These are phyloP conservation scores for Xerocomus tenax DNA, from an alignment of 1,284 basidiomycete species.

Conservation along the genomic window DNA sequence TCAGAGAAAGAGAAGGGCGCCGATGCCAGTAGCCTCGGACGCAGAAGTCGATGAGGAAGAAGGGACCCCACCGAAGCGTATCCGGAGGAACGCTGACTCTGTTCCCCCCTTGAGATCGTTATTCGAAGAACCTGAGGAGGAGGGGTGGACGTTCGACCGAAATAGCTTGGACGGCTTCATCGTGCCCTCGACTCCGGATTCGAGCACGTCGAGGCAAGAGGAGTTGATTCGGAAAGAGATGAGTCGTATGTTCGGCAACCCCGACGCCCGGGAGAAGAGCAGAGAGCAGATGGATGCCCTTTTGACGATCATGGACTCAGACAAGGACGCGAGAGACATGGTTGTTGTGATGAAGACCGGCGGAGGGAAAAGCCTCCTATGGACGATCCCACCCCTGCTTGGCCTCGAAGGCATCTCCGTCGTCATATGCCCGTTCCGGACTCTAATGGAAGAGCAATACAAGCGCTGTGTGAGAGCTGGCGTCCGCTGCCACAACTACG, in stretches of 20 bases:
- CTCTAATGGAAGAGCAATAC: constrained; percentile 5
- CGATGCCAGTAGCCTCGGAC: no score
- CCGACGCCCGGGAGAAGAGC: background rate
- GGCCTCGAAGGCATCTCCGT: background rate
- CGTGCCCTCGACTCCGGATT: background rate
- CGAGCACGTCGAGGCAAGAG: background rate
- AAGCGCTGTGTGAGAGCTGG: background rate
- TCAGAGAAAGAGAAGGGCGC: background rate
- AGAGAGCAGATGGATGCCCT: constrained; percentile 4
- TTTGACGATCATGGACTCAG: background rate
- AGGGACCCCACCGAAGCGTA: no score
- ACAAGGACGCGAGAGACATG: background rate
- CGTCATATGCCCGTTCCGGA: constrained; percentile 6
- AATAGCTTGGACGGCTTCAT: background rate
- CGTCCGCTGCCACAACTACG: background rate
- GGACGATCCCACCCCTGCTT: background rate
- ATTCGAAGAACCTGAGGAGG: no score
- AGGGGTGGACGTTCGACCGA: no score
- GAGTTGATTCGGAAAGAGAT: background rate
- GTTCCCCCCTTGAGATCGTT: no score
- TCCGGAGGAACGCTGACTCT: no score
- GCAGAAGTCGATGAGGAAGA: no score
- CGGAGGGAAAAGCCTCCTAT: constrained; percentile 10
- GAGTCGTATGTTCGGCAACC: background rate
- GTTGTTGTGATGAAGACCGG: constrained; percentile 8